Conservation (phyloP, 1,284 basidiomycete species). For the Ganoderma lingzhi region DNA sequence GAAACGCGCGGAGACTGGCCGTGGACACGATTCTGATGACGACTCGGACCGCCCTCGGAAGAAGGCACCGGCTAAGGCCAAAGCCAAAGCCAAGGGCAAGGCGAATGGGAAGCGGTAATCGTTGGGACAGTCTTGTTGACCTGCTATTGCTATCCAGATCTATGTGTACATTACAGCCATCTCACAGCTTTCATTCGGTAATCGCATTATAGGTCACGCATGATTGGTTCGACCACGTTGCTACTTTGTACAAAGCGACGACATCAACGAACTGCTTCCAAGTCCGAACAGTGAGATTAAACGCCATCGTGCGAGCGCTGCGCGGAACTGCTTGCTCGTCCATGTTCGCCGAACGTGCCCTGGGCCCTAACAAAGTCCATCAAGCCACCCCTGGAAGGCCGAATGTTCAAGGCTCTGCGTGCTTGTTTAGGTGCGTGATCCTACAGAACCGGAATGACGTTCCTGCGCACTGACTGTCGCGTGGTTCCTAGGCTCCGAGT, state of each 20-base stretch:
- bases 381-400: neutral
- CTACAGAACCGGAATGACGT: neutral
- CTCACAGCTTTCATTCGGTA: conserved; percentile 12
- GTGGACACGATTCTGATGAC: conserved; percentile 63
- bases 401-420: conserved; percentile 4
- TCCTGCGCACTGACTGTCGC: neutral
- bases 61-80: conserved; percentile 55
- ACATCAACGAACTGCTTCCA: neutral
- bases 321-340: conserved; percentile 10
- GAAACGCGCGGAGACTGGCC: conserved; percentile 63
- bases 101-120: conserved; percentile 41
- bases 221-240: conserved; percentile 1
- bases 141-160: conserved; percentile 12
- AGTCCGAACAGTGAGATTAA: conserved; percentile 2
- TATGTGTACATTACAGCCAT: conserved; percentile 16
- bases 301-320: conserved; percentile 7
- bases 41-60: conserved; percentile 76
- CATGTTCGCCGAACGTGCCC: conserved; percentile 10
- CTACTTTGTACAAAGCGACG: neutral
- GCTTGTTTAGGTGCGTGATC: conserved; percentile 3
- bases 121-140: conserved; percentile 7
- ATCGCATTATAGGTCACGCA: neutral
- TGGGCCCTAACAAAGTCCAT: conserved; percentile 6
- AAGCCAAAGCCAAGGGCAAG: conserved; percentile 48
- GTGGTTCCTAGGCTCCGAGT: neutral